phyloP scores from a whole-genome alignment of 805 yeast genomes.

The Ogataea sp. region DNA sequence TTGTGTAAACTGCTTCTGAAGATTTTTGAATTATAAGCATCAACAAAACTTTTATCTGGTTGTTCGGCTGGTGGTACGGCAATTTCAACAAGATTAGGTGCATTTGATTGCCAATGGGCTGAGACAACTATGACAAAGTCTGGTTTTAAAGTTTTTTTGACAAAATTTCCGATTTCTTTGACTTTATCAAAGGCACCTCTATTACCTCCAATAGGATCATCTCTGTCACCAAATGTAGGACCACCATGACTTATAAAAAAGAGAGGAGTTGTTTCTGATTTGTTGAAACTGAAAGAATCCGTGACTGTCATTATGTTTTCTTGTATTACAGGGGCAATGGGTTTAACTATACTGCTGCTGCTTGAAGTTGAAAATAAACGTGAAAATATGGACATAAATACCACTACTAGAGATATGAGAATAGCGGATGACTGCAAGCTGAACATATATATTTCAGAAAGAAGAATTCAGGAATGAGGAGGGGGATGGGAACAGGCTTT shows the following conservation, averaged over 20 bases:
- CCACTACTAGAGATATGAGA: conserved; percentile 3
- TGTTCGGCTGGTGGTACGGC: conserved; percentile 41
- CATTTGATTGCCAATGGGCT: conserved; percentile 68
- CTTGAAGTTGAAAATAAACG: conserved; percentile 1
- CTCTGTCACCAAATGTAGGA: conserved; percentile 61
- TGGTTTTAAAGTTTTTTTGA: conserved; percentile 46
- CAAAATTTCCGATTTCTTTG: conserved; percentile 40
- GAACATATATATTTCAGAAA: neutral
- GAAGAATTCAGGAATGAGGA: neutral
- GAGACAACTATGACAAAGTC: conserved; percentile 59
- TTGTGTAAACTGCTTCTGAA: conserved; percentile 1
- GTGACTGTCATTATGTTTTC: neutral
- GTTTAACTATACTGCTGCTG: neutral
- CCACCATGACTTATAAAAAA: conserved; percentile 80
- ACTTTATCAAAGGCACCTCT: conserved; percentile 52
- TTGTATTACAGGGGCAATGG: neutral
- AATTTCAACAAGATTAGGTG: conserved; percentile 36
- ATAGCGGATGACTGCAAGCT: conserved; percentile 1
- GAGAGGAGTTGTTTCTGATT: conserved; percentile 35
- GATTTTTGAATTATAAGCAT: neutral
- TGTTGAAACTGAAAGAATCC: conserved; percentile 8
- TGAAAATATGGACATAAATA: conserved; percentile 10
- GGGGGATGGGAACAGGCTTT: neutral
- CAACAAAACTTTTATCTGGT: neutral
- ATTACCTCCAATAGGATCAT: conserved; percentile 41